Evolutionary conservation across 768 basidiomycete genomes (phyloP), one percentile per base, ranked within the genome.

Genomic region (Tylopilus plumbeoviolaceoides): DNA sequence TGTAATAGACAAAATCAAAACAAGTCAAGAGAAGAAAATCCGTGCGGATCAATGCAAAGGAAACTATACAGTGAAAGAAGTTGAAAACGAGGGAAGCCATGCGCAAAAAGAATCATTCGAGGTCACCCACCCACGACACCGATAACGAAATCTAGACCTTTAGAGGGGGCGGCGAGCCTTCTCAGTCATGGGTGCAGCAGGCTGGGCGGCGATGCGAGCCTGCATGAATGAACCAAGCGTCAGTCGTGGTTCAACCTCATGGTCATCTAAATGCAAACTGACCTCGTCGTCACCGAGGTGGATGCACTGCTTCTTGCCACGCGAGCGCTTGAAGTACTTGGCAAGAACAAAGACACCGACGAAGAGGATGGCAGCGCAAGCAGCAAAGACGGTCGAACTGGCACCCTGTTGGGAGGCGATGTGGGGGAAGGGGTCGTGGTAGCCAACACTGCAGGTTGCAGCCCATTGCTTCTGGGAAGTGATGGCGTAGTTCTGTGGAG

Each of bases 401-500:
- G 61, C 63, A 52, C 70, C 68, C 35, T 62, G 51, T 28, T 71
- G 56, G 25, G 69, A 62, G 21, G 57, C 63, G 38, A 74, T 65
- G 56, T 66, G 68, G 54, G 66, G 60, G 57, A 62, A 65, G 2
- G 62, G 62, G 59, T 72, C 68, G 18, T 68, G 53, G 58, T 64
- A 59, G 43, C 63, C 58, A 40, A 62, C 47, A 44, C 70, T 66
- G 64, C 77, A 79, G 25, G 67, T 66, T 25, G 71, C 68, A 47
- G 71, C 72, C 77, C 78, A 78, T 44, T 79, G 67, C 60, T 68
- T 62, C 64, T 75, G 75, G 40, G 70, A 72, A 50, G 69, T 66
- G 61, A 78, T 74, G 41, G 76, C 73, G 25, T 76, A 74, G 68
- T 73, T 73, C 78, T 77, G 51, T 48, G 27, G 14, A 12, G 47